Base-by-base conservation (phyloP, 148 eudicot species). In the Silene conica region DNA sequence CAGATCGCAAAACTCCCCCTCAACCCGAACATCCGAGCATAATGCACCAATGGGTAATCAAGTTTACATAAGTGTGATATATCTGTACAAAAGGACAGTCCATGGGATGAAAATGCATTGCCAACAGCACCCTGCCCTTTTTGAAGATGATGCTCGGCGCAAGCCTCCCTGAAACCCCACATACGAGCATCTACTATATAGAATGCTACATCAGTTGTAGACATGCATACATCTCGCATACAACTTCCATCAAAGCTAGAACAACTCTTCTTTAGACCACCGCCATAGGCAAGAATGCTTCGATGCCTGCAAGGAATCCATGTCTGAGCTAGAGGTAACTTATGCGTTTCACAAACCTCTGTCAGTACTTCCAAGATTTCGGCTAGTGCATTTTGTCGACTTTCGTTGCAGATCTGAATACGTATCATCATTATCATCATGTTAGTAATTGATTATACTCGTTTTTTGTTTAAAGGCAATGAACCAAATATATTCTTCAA, bases 101-200 rank as follows among this genome's bases (percentile, higher is more conserved):
- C 84, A 8, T 64, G 85, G 46, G 93, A 87, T 5, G 78, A 80
- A 79, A 88, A 95, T 23, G 99, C 91, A 81, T 86, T 83, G 63
- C 99, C 99, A 62, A 90, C 89, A 76, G 92, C 99, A 45, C 99
- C 99, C 76, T 92, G 99, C 56, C 90, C 96, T 82, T 82, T 90
- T 74, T 86, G 92, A 70, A 95, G 81, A 84, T 95, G 99, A 82
- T 92, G 96, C 84, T 95, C 97, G 22, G 88, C 84, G 79, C 99
- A 95, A 52, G 99, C 99, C 41, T 95, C 97, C 25, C 91, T 84
- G 78, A 95, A 95, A 67, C 94, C 97, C 97, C 96, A 92, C 89
- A 88, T 85, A 70, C 77, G 89, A 80, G 96, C 86, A 77, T 95
- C 97, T 19, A 92, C 91, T 68, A 95, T 87, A 80, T 95, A 95